Base-by-base conservation (phyloP, 345 rosid species). In the Viola odorata region DNA sequence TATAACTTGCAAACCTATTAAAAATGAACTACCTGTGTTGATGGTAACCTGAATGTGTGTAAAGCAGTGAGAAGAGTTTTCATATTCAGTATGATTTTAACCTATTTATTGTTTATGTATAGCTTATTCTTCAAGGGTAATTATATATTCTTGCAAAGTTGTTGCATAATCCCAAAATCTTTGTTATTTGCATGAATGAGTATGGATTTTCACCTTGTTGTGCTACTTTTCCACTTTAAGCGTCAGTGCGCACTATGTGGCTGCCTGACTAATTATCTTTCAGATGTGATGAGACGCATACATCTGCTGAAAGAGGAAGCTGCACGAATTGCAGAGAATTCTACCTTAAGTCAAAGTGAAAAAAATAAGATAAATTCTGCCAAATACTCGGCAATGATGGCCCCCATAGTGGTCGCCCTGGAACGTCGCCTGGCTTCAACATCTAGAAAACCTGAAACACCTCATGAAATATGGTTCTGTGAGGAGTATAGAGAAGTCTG, bases 351-450 rank as follows among this genome's bases (percentile, higher is more conserved):
- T 76, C 91, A 78, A 79, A 79, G 67, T 74, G 97, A 91, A 83
- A 91, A 91, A 72, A 88, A 74, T 68, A 83, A 84, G 75, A 91
- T 91, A 75, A 88, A 79, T 80, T 86, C 86, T 74, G 94, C 96
- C 49, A 88, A 83, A 65, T 91, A 88, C 76, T 85, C 97, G 53
- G 97, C 97, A 51, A 83, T 91, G 96, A 91, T 91, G 97, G 94
- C 96, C 63, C 97, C 97, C 44, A 81, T 88, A 62, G 76, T 88
- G 66, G 88, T 88, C 66, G 82, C 96, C 72, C 73, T 91, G 68
- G 97, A 91, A 64, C 96, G 97, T 45, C 97, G 97, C 62, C 78
- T 91, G 37, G 88, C 87, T 57, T 91, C 97, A 57, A 88, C 96
- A 56, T 86, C 96, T 65, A 78, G 83, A 60, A 86, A 80, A 78